These are phyloP conservation scores for Monosporascus sp. DNA, from an alignment of 2,329 filamentous ascomycete species.

Conservation along the genomic window DNA sequence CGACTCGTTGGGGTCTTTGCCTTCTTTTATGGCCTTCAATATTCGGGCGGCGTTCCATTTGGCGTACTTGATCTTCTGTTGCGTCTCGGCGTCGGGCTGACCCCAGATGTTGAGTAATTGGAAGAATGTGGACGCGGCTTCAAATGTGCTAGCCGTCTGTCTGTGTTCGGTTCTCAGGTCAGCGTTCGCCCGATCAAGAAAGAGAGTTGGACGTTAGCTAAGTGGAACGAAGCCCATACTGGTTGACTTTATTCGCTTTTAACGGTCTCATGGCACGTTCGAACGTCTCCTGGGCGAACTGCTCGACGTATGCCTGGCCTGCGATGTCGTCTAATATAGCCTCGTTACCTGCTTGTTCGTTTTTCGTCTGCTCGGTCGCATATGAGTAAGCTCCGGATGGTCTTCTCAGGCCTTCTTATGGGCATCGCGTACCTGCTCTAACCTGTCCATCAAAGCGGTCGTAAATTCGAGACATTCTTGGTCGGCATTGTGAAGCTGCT, in stretches of 20 bases:
- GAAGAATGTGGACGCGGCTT: slow-evolving; percentile 87
- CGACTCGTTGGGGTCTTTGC: slow-evolving; percentile 84
- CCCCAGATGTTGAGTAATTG: slow-evolving; percentile 85
- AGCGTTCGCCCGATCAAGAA: slow-evolving; percentile 1
- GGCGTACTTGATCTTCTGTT: slow-evolving; percentile 88
- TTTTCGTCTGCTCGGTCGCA: slow-evolving; percentile 53
- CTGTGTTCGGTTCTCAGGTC: slow-evolving; percentile 33
- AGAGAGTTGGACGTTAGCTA: not conserved
- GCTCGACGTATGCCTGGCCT: slow-evolving; percentile 87
- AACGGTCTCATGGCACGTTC: slow-evolving; percentile 77
- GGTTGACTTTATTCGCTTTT: slow-evolving; percentile 75
- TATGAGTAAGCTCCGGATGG: not conserved
- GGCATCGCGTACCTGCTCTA: slow-evolving; percentile 60
- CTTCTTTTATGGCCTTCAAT: slow-evolving; percentile 81
- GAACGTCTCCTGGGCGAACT: slow-evolving; percentile 88
- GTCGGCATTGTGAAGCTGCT: slow-evolving; percentile 71
- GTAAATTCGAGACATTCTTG: slow-evolving; percentile 78
- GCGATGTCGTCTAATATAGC: slow-evolving; percentile 79
- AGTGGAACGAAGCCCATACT: slow-evolving; percentile 40
- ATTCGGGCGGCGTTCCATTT: slow-evolving; percentile 95
- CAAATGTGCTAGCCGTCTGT: slow-evolving; percentile 90
- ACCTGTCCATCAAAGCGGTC: slow-evolving; percentile 78
- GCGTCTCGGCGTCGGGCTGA: slow-evolving; percentile 64
- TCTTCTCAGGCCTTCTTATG: not conserved
- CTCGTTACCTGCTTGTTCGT: slow-evolving; percentile 69